phyloP scores from a whole-genome alignment of 2,329 filamentous ascomycete genomes.

The Beauveria pseudobassiana region DNA sequence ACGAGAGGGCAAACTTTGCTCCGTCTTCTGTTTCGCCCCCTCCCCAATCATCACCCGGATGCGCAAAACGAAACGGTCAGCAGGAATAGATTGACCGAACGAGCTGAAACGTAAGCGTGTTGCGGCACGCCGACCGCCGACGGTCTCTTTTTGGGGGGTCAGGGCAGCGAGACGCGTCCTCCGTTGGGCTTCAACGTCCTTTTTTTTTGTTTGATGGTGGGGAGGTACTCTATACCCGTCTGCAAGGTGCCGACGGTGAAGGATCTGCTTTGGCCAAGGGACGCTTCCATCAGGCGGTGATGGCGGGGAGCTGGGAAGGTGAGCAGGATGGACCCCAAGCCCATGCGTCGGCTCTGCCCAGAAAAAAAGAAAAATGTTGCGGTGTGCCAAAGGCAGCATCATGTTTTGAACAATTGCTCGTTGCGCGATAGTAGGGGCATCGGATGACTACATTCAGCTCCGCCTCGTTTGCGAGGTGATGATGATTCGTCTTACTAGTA shows the following conservation, averaged over 20 bases:
- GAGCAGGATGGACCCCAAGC: background rate
- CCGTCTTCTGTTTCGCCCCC: too few species aligned
- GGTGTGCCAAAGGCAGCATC: background rate
- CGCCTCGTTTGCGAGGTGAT: background rate
- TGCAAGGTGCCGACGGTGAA: background rate
- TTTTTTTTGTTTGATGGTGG: background rate
- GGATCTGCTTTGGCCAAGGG: background rate
- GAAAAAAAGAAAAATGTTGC: background rate
- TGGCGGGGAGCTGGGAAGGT: background rate
- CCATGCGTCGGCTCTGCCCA: background rate
- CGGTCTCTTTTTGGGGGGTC: background rate
- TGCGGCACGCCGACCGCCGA: background rate
- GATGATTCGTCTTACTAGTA: background rate
- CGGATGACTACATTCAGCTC: constrained; percentile 1
- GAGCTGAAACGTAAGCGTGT: background rate
- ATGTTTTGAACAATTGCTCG: background rate
- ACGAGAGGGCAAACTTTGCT: too few species aligned
- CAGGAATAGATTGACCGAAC: too few species aligned
- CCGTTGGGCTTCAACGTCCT: background rate
- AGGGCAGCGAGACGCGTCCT: background rate
- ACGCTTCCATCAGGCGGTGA: background rate
- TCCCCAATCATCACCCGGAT: too few species aligned
- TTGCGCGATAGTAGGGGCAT: background rate
- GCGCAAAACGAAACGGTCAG: too few species aligned
- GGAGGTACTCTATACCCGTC: background rate